Evolutionary conservation across 495 filamentous ascomycete genomes (phyloP), one percentile per base, ranked within the genome.

Genomic region (Aspergillus incahuasiensis): DNA sequence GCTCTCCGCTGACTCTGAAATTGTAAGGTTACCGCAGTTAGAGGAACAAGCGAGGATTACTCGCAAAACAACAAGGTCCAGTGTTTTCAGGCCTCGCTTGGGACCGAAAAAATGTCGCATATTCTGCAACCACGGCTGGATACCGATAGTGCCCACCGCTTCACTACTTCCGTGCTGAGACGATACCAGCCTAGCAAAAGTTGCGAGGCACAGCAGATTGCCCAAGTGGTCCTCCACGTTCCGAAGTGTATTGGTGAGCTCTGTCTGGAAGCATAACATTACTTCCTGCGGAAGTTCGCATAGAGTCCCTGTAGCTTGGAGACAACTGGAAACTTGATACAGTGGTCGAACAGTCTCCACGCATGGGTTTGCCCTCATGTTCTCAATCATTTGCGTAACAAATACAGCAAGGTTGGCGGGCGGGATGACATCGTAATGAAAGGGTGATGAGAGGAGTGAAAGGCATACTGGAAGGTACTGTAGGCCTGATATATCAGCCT

Each of bases 11-110:
- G 75, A 74, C 16, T 81, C 73, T 1, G 63, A 49, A 5, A 68
- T 47, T 2, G 70, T 68, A 7, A 79, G 48, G 15, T 61, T 57
- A 19, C 58, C 66, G 46, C 64, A 70, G 40, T 65, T 76, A 24
- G 71, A 65, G 12, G 78, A 82, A 55, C 78, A 83, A 8, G 77
- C 76, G 52, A 75, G 72, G 19, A 83, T 77, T 9, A 77, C 78
- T 19, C 73, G 74, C 45, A 83, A 61, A 1, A 80, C 74, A 4
- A 81, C 72, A 34, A 86, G 63, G 52, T 84, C 75, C 13, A 85
- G 59, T 1, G 79, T 86, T 53, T 84, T 85, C 9, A 68, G 46
- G 1, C 72, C 78, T 9, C 72, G 68, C 48, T 77, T 79, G 1
- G 71, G 59, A 5, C 73, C 74, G 40, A 82, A 82, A 53, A 81